Conservation (phyloP, 352 stramenopile genomes). For the Phytopythium sindhum region DNA sequence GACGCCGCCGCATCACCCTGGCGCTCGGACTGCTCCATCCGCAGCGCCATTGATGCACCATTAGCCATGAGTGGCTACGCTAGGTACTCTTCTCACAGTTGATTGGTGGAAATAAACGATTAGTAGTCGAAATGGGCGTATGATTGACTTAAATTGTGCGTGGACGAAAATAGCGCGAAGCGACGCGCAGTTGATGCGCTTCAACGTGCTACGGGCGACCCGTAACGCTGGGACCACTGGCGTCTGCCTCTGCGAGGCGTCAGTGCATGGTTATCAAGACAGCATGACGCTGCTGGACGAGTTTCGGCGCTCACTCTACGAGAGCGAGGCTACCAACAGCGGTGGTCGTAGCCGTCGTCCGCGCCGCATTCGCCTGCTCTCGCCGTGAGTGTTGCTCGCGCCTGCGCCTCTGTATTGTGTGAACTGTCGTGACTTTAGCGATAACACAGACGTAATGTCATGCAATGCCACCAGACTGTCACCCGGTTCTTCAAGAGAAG, state of each 20-base stretch:
- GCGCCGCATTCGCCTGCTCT: conserved; percentile 28
- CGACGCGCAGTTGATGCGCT: neutral
- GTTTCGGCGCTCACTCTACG: conserved; percentile 51
- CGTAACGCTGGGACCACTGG: no score
- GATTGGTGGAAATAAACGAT: neutral
- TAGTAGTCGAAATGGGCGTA: neutral
- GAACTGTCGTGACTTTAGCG: neutral
- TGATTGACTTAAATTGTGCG: neutral
- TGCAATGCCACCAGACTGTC: neutral
- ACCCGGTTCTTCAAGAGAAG: neutral
- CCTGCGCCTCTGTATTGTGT: neutral
- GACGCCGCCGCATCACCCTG: neutral
- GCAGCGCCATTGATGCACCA: conserved; percentile 1
- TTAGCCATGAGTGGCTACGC: no score
- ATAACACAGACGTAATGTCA: neutral
- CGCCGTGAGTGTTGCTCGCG: conserved; percentile 29
- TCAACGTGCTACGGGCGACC: conserved; percentile 4
- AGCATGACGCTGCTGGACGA: conserved; percentile 67
- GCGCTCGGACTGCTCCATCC: neutral
- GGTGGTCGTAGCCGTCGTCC: conserved; percentile 15
- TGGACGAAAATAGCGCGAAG: neutral
- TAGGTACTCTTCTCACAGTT: neutral
- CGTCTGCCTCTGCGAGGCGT: no score
- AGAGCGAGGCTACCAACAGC: conserved; percentile 17
- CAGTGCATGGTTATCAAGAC: neutral